Evolutionary conservation across 306 rosid species (phyloP), one percentile per base, ranked within the genome.

Genomic region (Cotoneaster glaucophyllus): DNA sequence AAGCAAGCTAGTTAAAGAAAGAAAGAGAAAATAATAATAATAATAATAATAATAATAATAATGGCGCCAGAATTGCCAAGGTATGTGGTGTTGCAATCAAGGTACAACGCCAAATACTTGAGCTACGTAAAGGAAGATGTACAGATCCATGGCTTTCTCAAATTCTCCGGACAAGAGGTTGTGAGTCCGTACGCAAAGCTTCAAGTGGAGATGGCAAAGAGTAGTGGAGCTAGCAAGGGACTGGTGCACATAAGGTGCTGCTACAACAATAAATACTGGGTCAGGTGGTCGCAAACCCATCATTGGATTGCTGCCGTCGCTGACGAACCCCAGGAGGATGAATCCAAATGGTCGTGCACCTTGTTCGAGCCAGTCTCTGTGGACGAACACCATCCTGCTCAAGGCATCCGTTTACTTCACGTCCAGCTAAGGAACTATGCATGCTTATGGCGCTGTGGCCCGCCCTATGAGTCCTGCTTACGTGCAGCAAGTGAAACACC

Each of bases 191-290:
- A 48, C 6, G 62, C 80, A 4, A 80, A 80, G 64, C 75, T 68
- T 11, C 34, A 75, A 5, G 22, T 80, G 22, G 72, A 56, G 31
- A 57, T 9, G 10, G 59, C 43, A 8, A 15, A 4, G 32, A 32
- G 14, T 17, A 52, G 37, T 2, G 15, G 31, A 15, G 34, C 34
- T 31, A 69, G 43, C 11, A 4, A 58, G 6, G 65, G 34, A 13
- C 67, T 65, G 3, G 70, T 73, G 17, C 82, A 73, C 15, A 43
- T 73, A 19, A 57, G 75, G 8, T 80, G 75, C 25, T 74, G 66
- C 39, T 57, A 80, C 65, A 80, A 80, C 75, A 80, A 80, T 61
- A 74, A 74, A 69, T 80, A 61, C 25, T 69, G 64, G 76, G 71
- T 52, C 3, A 32, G 34, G 34, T 4, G 74, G 3, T 7, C 41